Evolutionary conservation across 352 stramenopile genomes (phyloP).

Genomic region (Nothophytophthora sp.): DNA sequence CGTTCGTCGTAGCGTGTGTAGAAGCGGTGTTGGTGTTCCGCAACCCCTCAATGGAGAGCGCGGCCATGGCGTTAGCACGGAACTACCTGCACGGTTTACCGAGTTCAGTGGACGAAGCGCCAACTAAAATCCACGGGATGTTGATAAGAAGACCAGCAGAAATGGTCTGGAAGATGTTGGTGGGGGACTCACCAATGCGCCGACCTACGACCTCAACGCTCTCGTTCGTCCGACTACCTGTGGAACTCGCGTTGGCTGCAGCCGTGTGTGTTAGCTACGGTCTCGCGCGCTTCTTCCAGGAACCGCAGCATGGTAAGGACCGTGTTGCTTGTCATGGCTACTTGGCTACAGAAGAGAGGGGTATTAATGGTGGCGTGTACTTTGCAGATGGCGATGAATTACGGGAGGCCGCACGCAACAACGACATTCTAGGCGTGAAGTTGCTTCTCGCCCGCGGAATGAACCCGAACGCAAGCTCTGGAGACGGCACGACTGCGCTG

Average conservation of each 20-base stretch:
- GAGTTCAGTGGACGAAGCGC: constrained; percentile 26
- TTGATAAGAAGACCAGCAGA: constrained; percentile 12
- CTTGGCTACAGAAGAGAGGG: neutral
- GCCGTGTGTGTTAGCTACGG: constrained; percentile 54
- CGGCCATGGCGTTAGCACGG: neutral
- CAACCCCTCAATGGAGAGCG: constrained; percentile 47
- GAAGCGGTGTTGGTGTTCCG: constrained; percentile 52
- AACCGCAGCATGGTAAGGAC: constrained; percentile 64
- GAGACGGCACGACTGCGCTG: constrained; percentile 69
- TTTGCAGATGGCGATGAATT: constrained; percentile 74
- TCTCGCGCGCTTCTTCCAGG: constrained; percentile 66
- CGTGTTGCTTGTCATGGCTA: neutral
- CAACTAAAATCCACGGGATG: constrained; percentile 13
- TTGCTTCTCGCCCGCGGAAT: constrained; percentile 63
- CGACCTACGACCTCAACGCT: constrained; percentile 3
- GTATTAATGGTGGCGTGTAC: neutral
- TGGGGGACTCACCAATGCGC: constrained; percentile 1
- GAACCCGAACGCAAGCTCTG: constrained; percentile 44
- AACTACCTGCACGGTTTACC: constrained; percentile 36
- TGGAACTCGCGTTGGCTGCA: constrained; percentile 52
- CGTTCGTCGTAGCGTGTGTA: constrained; percentile 47
- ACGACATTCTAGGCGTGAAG: constrained; percentile 64
- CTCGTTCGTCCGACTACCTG: constrained; percentile 34
- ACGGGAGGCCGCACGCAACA: constrained; percentile 70
- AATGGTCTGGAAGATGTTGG: constrained; percentile 19